phyloP scores from a whole-genome alignment of 768 basidiomycete genomes.

The Suillus cothurnatus region DNA sequence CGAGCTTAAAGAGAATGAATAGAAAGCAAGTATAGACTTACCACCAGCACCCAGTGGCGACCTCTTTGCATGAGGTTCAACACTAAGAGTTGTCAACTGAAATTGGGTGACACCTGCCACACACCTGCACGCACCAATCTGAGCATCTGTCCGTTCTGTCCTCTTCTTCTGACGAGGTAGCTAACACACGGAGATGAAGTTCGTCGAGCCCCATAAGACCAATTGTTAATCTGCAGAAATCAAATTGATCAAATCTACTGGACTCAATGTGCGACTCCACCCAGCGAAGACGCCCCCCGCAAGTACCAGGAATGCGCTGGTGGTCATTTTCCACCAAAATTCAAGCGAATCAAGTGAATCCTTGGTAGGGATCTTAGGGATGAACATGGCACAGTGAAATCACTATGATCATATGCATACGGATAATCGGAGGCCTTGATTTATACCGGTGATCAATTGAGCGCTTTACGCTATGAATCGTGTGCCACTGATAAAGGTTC shows the following conservation, averaged over 20 bases:
- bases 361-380: constrained; percentile 10
- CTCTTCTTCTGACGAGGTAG: constrained; percentile 73
- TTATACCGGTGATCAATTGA: background rate
- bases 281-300: constrained; percentile 92
- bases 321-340: constrained; percentile 73
- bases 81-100: constrained; percentile 37
- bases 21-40: constrained; percentile 35
- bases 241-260: background rate
- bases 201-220: constrained; percentile 95
- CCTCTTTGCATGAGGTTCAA: constrained; percentile 60
- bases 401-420: background rate
- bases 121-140: constrained; percentile 52
- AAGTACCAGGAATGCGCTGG: constrained; percentile 73
- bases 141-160: constrained; percentile 69
- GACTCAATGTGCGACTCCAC: constrained; percentile 42
- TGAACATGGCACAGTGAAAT: background rate
- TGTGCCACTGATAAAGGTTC: background rate
- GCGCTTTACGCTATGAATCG: background rate
- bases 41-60: constrained; percentile 94
- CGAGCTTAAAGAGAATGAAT: constrained; percentile 8
- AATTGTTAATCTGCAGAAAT: constrained; percentile 69
- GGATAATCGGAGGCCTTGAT: background rate
- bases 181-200: constrained; percentile 83
- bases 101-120: background rate
- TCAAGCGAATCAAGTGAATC: constrained; percentile 53